A percentile compares a stretch with the other conserved stretches of the same genome.
Conservation (phyloP, 345 rosid genomes). For the Lenwebbia sp. region DNA sequence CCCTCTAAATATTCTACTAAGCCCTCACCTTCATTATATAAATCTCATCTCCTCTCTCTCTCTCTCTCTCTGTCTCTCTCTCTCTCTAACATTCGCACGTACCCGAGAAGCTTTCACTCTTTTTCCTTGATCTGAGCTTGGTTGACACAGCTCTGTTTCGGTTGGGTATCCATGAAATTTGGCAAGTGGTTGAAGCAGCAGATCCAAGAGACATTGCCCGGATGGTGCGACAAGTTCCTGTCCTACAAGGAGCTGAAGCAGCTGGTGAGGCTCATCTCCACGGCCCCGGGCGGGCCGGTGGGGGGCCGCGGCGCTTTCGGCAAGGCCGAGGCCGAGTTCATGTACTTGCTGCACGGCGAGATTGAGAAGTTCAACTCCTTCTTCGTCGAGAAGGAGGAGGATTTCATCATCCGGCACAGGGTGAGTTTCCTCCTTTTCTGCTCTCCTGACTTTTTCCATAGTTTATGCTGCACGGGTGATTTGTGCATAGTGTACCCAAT, state of each 20-base stretch:
- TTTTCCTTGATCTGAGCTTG: not conserved
- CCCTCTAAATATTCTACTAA: conserved; percentile 34
- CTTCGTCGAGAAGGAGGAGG: conserved; percentile 87
- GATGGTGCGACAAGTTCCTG: conserved; percentile 69
- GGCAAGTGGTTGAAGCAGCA: conserved; percentile 83
- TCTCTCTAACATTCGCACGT: not conserved
- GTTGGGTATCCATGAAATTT: conserved; percentile 45
- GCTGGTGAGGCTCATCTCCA: conserved; percentile 41
- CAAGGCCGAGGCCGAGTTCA: conserved; percentile 40
- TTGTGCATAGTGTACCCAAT: not conserved
- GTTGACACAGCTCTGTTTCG: not conserved
- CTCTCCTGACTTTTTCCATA: not conserved
- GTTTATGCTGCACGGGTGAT: not conserved
- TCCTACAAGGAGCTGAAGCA: conserved; percentile 74
- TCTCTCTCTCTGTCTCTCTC: not conserved
- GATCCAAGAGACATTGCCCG: conserved; percentile 63
- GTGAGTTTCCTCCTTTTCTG: conserved; percentile 12
- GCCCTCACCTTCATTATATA: not conserved
- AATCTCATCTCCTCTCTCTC: not conserved
- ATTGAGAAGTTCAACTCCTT: conserved; percentile 82
- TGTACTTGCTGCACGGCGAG: conserved; percentile 51
- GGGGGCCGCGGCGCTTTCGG: not conserved
- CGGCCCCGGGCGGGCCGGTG: conserved; percentile 9
- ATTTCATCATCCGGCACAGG: conserved; percentile 71
- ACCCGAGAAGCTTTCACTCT: not conserved